A percentile compares a stretch with the other conserved stretches of the same genome.
phyloP scores from a whole-genome alignment of 306 rosid genomes.

The Vachellia pachyceras region DNA sequence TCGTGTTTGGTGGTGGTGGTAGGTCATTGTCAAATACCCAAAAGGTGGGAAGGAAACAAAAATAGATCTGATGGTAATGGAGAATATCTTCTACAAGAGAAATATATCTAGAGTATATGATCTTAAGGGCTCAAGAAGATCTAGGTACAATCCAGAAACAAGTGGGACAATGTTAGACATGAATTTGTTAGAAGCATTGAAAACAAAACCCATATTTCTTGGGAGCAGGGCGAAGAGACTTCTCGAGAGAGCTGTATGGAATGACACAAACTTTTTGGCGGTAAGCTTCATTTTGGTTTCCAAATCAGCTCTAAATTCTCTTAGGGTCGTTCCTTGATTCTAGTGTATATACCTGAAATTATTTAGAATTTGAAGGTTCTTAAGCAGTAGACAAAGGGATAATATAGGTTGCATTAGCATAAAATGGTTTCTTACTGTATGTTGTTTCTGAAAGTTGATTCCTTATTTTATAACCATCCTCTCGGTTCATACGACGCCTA shows the following conservation, averaged over 20 bases:
- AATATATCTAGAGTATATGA: slow-evolving; percentile 62
- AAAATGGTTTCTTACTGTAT: not conserved
- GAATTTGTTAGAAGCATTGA: slow-evolving; percentile 71
- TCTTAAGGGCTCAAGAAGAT: slow-evolving; percentile 74
- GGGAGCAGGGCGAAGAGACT: slow-evolving; percentile 75
- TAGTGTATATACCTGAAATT: not conserved
- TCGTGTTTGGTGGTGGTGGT: slow-evolving; percentile 34
- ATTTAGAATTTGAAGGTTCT: not conserved
- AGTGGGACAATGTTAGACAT: slow-evolving; percentile 60
- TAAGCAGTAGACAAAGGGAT: not conserved
- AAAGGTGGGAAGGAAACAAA: slow-evolving; percentile 76
- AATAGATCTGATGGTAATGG: slow-evolving; percentile 79
- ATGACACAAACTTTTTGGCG: slow-evolving; percentile 71
- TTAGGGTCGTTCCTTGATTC: not conserved
- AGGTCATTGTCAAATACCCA: slow-evolving; percentile 66
- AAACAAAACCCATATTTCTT: slow-evolving; percentile 71
- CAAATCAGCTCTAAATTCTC: not conserved
- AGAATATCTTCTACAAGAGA: slow-evolving; percentile 73
- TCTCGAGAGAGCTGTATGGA: slow-evolving; percentile 78
- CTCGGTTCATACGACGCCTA: not conserved
- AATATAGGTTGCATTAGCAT: not conserved
- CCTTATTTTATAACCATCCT: not conserved
- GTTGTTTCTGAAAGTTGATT: not conserved
- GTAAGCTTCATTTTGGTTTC: slow-evolving; percentile 45
- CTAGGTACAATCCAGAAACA: slow-evolving; percentile 65